These are phyloP conservation scores for Ceriops zippeliana DNA, from an alignment of 345 rosid genomes.

Conservation along the genomic window DNA sequence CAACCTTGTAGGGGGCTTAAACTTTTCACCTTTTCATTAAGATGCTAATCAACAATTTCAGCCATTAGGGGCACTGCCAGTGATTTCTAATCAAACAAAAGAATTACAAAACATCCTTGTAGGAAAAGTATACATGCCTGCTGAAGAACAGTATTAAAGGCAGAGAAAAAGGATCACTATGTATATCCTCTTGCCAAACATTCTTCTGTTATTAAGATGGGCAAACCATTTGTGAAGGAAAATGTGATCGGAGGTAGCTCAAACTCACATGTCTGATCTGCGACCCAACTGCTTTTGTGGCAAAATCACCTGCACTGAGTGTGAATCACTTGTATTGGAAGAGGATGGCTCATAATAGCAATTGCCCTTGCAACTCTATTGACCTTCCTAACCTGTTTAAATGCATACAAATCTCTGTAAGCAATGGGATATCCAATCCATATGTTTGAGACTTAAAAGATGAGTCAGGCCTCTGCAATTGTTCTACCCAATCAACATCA, in stretches of 20 bases:
- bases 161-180: no score
- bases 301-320: slow-evolving; percentile 85
- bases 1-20: no score
- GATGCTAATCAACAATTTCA: no score
- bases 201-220: no score
- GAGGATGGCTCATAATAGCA: slow-evolving; percentile 93
- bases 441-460: background rate
- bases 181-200: no score
- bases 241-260: background rate
- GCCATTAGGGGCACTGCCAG: no score
- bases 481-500: background rate
- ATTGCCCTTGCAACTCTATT: slow-evolving; percentile 91
- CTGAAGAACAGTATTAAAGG: no score
- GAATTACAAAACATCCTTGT: no score
- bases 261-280: slow-evolving; percentile 76
- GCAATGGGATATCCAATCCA: slow-evolving; percentile 5
- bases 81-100: no score
- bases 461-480: background rate
- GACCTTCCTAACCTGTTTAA: slow-evolving; percentile 70
- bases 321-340: slow-evolving; percentile 82
- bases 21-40: no score
- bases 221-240: no score
- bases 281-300: slow-evolving; percentile 97
- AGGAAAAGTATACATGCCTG: no score
- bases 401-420: slow-evolving; percentile 15